Evolutionary conservation across 306 rosid genomes (phyloP), one percentile per base, ranked within the genome.

Genomic region (Hippophae tibetana): DNA sequence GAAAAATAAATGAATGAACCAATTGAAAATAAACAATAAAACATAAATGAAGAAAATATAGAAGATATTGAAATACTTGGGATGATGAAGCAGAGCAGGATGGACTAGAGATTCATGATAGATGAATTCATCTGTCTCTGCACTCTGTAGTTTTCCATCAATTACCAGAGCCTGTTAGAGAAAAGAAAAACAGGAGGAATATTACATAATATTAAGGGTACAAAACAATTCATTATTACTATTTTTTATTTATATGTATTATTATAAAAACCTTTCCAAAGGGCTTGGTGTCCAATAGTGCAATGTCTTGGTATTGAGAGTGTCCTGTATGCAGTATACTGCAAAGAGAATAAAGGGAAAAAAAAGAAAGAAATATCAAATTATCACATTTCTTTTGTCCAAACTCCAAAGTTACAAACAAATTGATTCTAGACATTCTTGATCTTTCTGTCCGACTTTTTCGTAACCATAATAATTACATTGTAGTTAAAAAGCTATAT

Each of bases 91-190:
- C 62, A 90, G 89, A 56, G 97, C 65, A 0, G 97, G 97, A 61
- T 90, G 97, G 74, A 88, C 95, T 67, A 87, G 97, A 76, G 89
- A 83, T 63, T 90, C 97, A 74, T 90, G 97, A 87, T 90, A 90
- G 63, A 90, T 81, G 67, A 90, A 90, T 64, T 90, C 97, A 78
- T 90, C 97, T 63, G 82, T 90, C 72, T 90, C 96, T 42, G 97
- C 96, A 74, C 97, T 90, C 71, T 90, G 97, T 71, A 90, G 97
- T 78, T 90, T 90, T 52, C 97, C 97, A 79, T 90, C 97, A 68
- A 90, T 88, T 31, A 90, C 97, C 50, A 90, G 65, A 23, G 96
- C 97, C 96, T 85, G 80, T 52, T 52, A 6, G 7, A 13, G 9
- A 9, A 2, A 3, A 58, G 42, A 54, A 68, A 40, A 31, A 60